Evolutionary conservation across 495 filamentous ascomycete genomes (phyloP), one percentile per base, ranked within the genome.

Genomic region (Tuber umbilicatum): DNA sequence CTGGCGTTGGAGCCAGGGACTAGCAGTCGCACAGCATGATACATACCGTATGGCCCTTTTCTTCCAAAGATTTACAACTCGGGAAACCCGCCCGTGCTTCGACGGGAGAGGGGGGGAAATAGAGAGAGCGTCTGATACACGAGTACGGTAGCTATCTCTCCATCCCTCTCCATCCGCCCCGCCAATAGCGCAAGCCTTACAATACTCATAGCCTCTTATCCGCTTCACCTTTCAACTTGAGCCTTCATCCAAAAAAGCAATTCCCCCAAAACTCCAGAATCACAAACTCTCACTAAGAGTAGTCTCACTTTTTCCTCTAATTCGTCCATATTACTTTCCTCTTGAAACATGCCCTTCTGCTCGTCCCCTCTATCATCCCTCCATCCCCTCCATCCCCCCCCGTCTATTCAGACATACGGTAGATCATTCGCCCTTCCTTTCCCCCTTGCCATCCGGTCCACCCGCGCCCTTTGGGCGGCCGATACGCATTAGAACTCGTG

Each of bases 11-110:
- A 14, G 55, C 27, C 27, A 64, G 55, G 55, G 55, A 64, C n/a
- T 64, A 12, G 55, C 50, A 31, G 55, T 64, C 55, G 55, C 55
- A 64, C 55, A 64, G 55, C 55, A 64, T 64, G 55, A 27, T 55
- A 55, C 50, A 64, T 31, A 64, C n/a, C 55, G 27, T 31, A 16
- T 31, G 55, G 55, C 55, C n/a, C 55, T 16, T 31, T 17, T 31
- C 27, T 7, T 3, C 55, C 27, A 31, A 31, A 64, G 6, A 4
- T 64, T 64, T 31, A 64, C 55, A 64, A 64, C 55, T 64, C n/a
- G 12, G 55, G 55, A 64, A 64, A 64, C 55, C n/a, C 27, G 12
- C n/a, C 12, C 27, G 55, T 64, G 55, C 31, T 31, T 31, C 27
- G n/a, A 17, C 55, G 3, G 27, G 55, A 64, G 55, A 31, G 50